Base-by-base conservation (phyloP, 768 basidiomycete genomes). In the Mycena albidolilacea region DNA sequence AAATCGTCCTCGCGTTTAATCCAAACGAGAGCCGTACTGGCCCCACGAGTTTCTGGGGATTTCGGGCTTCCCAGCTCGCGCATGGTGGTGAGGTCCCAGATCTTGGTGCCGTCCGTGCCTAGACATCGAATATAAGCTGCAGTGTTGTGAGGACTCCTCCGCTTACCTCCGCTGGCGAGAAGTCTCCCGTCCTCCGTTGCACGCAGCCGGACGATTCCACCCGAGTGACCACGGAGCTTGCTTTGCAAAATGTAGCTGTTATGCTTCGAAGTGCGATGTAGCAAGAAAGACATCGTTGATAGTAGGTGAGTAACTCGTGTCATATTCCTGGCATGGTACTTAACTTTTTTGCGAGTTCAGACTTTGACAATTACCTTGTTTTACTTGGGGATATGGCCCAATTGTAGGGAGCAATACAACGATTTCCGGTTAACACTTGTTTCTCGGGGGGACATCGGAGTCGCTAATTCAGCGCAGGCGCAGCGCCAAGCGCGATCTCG, bases 1-100 rank as follows among this genome's bases (percentile, higher is more conserved):
- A 70, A 37, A 57, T 75, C 63, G 66, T 78, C 73, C 52, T 75
- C 75, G 59, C 59, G 59, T 43, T 73, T 76, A 7, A 76, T 61
- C 77, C 77, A 78, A 44, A 72, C 48, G 2, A 76, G 38, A 15
- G 68, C 67, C 43, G 75, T 78, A 19, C 60, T 78, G 39, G 70
- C 73, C 23, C 70, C 71, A 39, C 73, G 64, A 23, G 64, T 37
- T 10, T 43, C 64, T 14, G 67, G 58, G 10, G 67, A 75, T 44
- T 37, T 54, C 10, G 69, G 70, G 30, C 39, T 65, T 60, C 19
- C 55, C 17, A 75, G 21, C 58, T 63, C 46, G 67, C 62, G 66
- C 61, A 67, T 59, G 30, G 74, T 61, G 12, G 14, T 37, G 21
- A 75, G 63, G 64, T 71, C 63, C 74, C 70, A 75, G 57, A 71